These are phyloP conservation scores for Brassica balearica DNA, from an alignment of 441 rosid species.

Conservation along the genomic window DNA sequence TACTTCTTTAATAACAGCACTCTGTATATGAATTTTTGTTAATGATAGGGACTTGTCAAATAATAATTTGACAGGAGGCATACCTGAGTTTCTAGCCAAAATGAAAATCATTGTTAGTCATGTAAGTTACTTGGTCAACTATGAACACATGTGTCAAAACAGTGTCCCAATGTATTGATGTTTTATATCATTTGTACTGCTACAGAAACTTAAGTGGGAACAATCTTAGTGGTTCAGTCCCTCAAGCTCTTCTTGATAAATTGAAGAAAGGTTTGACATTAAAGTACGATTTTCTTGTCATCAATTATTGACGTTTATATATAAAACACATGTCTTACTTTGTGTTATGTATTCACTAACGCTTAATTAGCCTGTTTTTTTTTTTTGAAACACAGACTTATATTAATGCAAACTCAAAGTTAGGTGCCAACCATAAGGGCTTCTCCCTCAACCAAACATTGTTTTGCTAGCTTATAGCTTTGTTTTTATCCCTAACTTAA, in stretches of 20 bases:
- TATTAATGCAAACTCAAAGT: no score
- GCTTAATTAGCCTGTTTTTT: conserved; percentile 7
- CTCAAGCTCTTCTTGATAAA: conserved; percentile 48
- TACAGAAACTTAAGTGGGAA: conserved; percentile 59
- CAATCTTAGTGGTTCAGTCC: conserved; percentile 56
- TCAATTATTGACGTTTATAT: neutral
- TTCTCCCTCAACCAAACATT: no score
- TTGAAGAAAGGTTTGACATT: conserved; percentile 12
- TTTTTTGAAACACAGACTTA: no score
- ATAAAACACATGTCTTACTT: neutral
- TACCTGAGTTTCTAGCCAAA: conserved; percentile 57
- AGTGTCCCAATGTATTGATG: neutral
- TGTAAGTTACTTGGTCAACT: conserved; percentile 48
- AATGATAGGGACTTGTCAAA: conserved; percentile 64
- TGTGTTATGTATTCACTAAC: conserved; percentile 12
- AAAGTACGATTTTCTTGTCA: conserved; percentile 28
- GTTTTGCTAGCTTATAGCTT: no score
- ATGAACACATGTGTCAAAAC: neutral
- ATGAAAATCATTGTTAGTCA: conserved; percentile 43
- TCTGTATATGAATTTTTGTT: neutral
- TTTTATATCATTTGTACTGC: neutral
- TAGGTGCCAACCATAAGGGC: no score
- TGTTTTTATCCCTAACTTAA: no score
- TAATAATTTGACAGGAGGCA: conserved; percentile 52
- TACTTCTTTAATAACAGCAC: neutral